phyloP scores from a whole-genome alignment of 345 rosid genomes.

The Populus tremula region DNA sequence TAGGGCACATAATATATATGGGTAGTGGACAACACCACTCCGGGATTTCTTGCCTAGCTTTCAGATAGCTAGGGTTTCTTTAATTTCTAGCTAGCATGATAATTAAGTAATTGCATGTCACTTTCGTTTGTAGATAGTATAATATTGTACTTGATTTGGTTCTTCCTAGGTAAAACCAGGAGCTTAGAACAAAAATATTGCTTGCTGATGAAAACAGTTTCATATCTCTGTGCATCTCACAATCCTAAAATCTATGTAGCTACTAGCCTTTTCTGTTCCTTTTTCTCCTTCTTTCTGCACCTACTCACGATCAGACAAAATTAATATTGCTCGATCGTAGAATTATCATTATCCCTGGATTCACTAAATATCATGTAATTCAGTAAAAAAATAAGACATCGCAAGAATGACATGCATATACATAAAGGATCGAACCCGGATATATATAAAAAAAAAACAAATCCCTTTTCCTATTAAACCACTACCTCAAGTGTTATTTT shows the following conservation, averaged over 20 bases:
- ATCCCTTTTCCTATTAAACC: too few relatives aligned
- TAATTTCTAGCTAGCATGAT: neutral
- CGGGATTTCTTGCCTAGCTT: conserved; percentile 43
- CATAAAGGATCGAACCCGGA: too few relatives aligned
- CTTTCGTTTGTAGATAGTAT: conserved; percentile 9
- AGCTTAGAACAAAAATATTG: neutral
- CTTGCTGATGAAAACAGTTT: neutral
- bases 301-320: neutral
- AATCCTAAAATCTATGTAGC: neutral
- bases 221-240: neutral
- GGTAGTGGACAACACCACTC: conserved; percentile 53
- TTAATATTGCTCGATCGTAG: neutral
- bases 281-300: neutral
- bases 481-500: too few relatives aligned
- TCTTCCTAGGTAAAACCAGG: conserved; percentile 7
- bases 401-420: fast-evolving
- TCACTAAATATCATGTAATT: too few relatives aligned
- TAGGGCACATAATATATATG: neutral
- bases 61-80: neutral
- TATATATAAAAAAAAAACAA: too few relatives aligned
- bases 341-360: neutral
- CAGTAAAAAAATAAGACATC: too few relatives aligned
- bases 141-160: neutral
- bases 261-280: neutral
- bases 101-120: conserved; percentile 13